Evolutionary conservation across 2,329 filamentous ascomycete genomes (phyloP), one percentile per base, ranked within the genome.

Genomic region (Phialophora chinensis): DNA sequence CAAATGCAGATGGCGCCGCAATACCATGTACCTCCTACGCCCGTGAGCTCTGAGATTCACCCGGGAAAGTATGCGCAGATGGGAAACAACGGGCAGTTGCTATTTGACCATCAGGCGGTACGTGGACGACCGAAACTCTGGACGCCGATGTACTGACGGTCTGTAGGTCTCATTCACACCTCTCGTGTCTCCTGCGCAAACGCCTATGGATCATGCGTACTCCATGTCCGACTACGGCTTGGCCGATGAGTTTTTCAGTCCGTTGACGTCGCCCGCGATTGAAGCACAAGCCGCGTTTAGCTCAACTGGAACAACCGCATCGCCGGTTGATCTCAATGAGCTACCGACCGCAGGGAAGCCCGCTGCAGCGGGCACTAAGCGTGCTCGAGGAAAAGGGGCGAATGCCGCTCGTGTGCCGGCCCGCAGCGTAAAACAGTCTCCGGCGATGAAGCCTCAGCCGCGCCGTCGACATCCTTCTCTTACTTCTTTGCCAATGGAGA

Each of bases 151-250:
- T 52, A 49, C 58, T 72, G 44, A 72, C 71, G 69, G 73, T 70
- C 58, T 70, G 62, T 67, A 83, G 81, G 78, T 80, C 58, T 76
- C 81, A 12, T 84, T 83, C 72, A 84, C 82, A 8, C 82, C 82
- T 23, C 76, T 83, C 47, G 77, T 84, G 31, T 84, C 82, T 57
- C 82, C 82, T 11, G 82, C 82, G 27, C 82, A 83, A 77, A 83
- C 82, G 7, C 82, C 82, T 3, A 73, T 83, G 65, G 81, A 83
- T 67, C 77, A 77, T 35, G 79, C 81, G 70, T 81, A 82, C 62
- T 77, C 78, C 61, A 75, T 83, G 49, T 78, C 80, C 10, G 81
- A 83, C 69, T 84, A 82, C 70, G 78, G 80, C 10, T 78, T 81
- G 27, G 79, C 80, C 10, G 79, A 80, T 56, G 81, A 83, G 72